Conservation (phyloP, 2,329 filamentous ascomycete genomes). For the Aspergillus fijiensis region DNA sequence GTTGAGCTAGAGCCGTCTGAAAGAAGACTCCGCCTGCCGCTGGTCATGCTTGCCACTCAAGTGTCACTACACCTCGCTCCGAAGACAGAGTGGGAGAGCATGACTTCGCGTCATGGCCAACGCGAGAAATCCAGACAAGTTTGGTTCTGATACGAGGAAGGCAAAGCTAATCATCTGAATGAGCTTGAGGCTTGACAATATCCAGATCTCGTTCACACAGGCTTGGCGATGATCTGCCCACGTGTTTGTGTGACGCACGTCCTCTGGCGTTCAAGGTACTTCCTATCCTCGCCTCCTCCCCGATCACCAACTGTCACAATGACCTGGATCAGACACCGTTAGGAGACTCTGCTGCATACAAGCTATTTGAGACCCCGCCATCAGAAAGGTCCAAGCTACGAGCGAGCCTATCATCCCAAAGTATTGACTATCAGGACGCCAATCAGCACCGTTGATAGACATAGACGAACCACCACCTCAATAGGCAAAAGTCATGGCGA, state of each 20-base stretch:
- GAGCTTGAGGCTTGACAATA: background rate
- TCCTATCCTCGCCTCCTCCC: background rate
- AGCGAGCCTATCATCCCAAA: background rate
- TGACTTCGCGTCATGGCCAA: background rate
- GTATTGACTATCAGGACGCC: background rate
- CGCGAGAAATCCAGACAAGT: background rate
- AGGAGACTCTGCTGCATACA: background rate
- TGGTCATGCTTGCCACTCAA: too few species aligned
- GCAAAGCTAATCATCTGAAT: background rate
- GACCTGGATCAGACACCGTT: background rate
- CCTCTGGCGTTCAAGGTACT: background rate
- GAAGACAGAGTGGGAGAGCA: too few species aligned
- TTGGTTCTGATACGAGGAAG: background rate
- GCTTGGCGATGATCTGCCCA: background rate
- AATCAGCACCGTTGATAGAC: background rate
- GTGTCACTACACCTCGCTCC: too few species aligned
- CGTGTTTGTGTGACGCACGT: background rate
- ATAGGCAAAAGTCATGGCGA: background rate
- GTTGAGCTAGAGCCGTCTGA: background rate
- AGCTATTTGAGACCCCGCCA: background rate
- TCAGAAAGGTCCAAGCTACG: background rate
- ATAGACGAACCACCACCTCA: background rate
- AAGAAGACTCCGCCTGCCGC: background rate
- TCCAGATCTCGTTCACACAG: background rate
- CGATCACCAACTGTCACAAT: background rate